These are phyloP conservation scores for Actinidia chinensis DNA, from an alignment of 179 eudicot genomes.

Conservation along the genomic window DNA sequence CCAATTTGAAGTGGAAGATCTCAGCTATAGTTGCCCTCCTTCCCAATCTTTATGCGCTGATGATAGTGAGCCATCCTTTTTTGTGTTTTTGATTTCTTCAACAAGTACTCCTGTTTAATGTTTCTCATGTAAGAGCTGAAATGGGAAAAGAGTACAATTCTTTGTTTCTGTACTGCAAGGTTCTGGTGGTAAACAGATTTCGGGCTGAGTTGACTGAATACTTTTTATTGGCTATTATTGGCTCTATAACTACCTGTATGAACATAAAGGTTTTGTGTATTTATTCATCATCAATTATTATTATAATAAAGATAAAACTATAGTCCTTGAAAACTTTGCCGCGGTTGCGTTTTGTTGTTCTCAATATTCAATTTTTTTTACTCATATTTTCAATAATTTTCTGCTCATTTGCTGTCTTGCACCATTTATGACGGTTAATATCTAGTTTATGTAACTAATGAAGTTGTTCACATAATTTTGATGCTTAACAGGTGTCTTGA, in stretches of 20 bases:
- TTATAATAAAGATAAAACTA: background rate
- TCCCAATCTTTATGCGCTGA: background rate
- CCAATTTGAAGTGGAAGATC: background rate
- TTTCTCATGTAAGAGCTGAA: background rate
- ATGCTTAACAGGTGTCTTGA: conserved; percentile 53
- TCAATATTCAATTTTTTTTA: no score
- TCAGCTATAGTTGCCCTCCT: background rate
- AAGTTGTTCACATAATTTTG: background rate
- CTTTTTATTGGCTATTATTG: no score
- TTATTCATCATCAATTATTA: background rate
- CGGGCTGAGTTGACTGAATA: background rate
- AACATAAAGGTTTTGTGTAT: no score
- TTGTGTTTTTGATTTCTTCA: background rate
- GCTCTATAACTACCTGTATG: background rate
- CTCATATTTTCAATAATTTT: background rate
- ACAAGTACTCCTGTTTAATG: background rate
- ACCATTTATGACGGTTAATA: background rate
- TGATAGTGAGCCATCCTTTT: background rate
- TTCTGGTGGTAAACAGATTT: background rate
- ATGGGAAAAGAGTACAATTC: background rate
- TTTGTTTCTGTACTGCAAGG: no score
- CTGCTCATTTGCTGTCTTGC: background rate
- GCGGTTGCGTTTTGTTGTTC: background rate
- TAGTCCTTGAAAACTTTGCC: background rate
- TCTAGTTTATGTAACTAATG: background rate